These are phyloP conservation scores for Cryptosporidium tyzzeri DNA, from an alignment of 169 alveolate species.

Conservation along the genomic window DNA sequence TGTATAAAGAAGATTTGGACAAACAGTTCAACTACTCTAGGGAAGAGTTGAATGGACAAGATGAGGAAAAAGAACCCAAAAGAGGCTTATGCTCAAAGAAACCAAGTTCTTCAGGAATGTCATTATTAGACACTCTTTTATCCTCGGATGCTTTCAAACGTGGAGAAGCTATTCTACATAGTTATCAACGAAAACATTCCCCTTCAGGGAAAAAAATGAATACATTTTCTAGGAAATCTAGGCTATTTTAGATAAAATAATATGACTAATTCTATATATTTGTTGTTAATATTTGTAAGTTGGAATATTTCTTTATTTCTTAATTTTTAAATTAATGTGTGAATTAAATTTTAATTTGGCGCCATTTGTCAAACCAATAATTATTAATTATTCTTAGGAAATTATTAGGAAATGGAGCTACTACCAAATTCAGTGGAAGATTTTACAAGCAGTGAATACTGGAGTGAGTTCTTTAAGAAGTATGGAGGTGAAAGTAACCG, in stretches of 20 bases:
- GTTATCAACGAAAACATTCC: conserved; percentile 6
- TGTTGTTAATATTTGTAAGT: no score
- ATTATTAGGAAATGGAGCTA: conserved; percentile 38
- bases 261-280: neutral
- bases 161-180: conserved; percentile 19
- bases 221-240: conserved; percentile 8
- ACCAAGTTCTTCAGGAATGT: neutral
- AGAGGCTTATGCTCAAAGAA: neutral
- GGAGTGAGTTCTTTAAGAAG: conserved; percentile 22
- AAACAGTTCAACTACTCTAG: neutral
- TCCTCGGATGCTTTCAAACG: conserved; percentile 70
- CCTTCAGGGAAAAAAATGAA: neutral
- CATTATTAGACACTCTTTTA: conserved; percentile 34
- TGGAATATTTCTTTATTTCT: neutral
- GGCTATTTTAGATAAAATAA: neutral
- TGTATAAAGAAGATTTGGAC: conserved; percentile 16
- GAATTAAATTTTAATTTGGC: conserved; percentile 20
- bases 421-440: conserved; percentile 54
- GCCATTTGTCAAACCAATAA: neutral
- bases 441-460: conserved; percentile 40
- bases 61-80: neutral
- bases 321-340: neutral
- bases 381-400: neutral
- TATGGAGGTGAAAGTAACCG: conserved; percentile 2
- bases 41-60: neutral